These are phyloP conservation scores for Alloascoidea hylecoeti DNA, from an alignment of 805 yeast species.

Conservation along the genomic window DNA sequence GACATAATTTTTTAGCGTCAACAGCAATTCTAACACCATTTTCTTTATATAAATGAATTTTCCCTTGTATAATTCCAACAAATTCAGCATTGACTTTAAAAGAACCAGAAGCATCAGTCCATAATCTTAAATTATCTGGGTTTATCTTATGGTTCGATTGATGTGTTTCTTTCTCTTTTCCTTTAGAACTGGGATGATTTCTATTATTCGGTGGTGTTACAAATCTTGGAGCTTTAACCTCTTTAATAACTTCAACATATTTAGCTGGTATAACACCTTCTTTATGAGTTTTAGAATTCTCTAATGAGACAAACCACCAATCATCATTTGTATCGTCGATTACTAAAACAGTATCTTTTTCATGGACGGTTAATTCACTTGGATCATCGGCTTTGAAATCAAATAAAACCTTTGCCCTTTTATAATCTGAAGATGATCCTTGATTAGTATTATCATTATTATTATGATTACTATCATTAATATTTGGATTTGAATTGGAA, in stretches of 20 bases:
- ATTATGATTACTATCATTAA: too few species aligned
- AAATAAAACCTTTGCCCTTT: conserved; percentile 58
- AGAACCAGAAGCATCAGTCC: conserved; percentile 92
- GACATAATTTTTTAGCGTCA: conserved; percentile 70
- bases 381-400: conserved; percentile 78
- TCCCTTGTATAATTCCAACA: conserved; percentile 89
- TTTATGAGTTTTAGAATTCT: conserved; percentile 49
- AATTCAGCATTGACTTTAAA: conserved; percentile 98
- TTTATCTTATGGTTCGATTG: too few species aligned
- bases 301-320: conserved; percentile 98
- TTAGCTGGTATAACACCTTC: conserved; percentile 87
- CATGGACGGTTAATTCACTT: conserved; percentile 69
- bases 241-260: conserved; percentile 48
- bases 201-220: too few species aligned
- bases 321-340: conserved; percentile 70
- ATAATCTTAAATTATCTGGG: conserved; percentile 72
- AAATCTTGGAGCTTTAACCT: too few species aligned
- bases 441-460: too few species aligned
- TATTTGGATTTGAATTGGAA: too few species aligned
- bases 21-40: conserved; percentile 98
- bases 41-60: conserved; percentile 83
- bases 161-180: too few species aligned
- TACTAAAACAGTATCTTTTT: conserved; percentile 72
- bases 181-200: too few species aligned
- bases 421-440: conserved; percentile 33